A percentile compares a stretch with the other conserved stretches of the same genome.
phyloP scores from a whole-genome alignment of 805 yeast species.

The Candida boidinii region DNA sequence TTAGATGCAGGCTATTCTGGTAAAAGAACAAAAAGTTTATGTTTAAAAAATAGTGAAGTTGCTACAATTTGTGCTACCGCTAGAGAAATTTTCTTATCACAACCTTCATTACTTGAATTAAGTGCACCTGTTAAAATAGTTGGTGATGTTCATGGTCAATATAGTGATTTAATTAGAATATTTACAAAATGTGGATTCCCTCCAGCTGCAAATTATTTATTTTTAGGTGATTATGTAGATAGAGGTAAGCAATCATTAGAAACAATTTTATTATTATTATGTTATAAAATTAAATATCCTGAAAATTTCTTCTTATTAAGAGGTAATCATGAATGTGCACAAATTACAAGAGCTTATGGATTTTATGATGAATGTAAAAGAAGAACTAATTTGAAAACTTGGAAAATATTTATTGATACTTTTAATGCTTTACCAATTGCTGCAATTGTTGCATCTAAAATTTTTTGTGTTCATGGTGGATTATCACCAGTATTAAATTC shows the following conservation, averaged over 20 bases:
- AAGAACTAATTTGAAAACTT: conserved; percentile 81
- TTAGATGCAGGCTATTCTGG: conserved; percentile 96
- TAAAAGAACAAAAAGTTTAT: conserved; percentile 80
- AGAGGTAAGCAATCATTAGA: conserved; percentile 95
- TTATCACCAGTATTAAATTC: conserved; percentile 64
- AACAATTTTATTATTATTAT: conserved; percentile 76
- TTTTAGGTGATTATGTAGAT: conserved; percentile 95
- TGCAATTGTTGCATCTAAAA: conserved; percentile 91
- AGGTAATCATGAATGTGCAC: conserved; percentile 97
- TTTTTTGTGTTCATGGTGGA: conserved; percentile 87
- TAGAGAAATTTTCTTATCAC: conserved; percentile 80
- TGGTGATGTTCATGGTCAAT: conserved; percentile 97
- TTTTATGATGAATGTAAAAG: conserved; percentile 98
- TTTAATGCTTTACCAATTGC: conserved; percentile 94
- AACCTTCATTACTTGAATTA: conserved; percentile 83
- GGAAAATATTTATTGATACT: conserved; percentile 92
- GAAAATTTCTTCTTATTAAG: conserved; percentile 88
- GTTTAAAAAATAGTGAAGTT: conserved; percentile 85
- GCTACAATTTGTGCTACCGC: conserved; percentile 80
- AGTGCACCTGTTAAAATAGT: conserved; percentile 82
- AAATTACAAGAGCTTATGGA: conserved; percentile 93
- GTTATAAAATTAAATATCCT: conserved; percentile 94
- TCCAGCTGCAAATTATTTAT: conserved; percentile 84
- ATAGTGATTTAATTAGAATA: conserved; percentile 79
- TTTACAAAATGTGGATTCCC: conserved; percentile 97